Percentiles rank a stretch among this genome's conserved stretches.
phyloP scores from a whole-genome alignment of 2,329 filamentous ascomycete species.

The Hymenoscyphus infarciens region DNA sequence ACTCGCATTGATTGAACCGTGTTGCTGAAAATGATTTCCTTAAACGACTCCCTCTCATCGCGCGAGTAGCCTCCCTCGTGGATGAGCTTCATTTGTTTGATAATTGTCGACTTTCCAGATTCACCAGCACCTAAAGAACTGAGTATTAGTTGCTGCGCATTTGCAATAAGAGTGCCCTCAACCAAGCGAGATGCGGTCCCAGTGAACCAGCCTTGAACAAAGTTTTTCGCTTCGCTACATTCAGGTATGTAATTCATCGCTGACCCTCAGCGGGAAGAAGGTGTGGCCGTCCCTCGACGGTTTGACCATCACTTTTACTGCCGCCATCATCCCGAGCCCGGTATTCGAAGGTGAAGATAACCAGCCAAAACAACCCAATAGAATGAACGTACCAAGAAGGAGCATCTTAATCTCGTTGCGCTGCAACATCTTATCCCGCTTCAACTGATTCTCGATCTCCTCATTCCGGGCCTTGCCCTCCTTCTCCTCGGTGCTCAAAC shows the following conservation, averaged over 20 bases:
- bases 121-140: slow-evolving; percentile 66
- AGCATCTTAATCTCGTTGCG: slow-evolving; percentile 99
- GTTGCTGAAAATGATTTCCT: slow-evolving; percentile 94
- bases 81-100: slow-evolving; percentile 99
- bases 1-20: slow-evolving; percentile 90
- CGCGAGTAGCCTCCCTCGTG: slow-evolving; percentile 98
- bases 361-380: not conserved
- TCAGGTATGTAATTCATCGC: not conserved
- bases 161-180: not conserved
- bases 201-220: not conserved
- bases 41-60: slow-evolving; percentile 92
- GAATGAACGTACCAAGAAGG: slow-evolving; percentile 71
- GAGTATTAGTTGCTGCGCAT: not conserved
- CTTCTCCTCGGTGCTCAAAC: slow-evolving; percentile 99
- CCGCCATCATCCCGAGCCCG: not conserved
- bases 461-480: slow-evolving; percentile 99
- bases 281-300: not conserved
- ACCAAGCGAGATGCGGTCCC: not conserved
- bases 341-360: not conserved
- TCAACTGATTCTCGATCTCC: slow-evolving; percentile 99
- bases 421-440: slow-evolving; percentile 97
- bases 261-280: not conserved
- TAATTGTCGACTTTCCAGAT: slow-evolving; percentile 90
- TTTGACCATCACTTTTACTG: not conserved
- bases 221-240: not conserved